phyloP scores from a whole-genome alignment of 805 yeast species.

The Myxozyma kluyveri region DNA sequence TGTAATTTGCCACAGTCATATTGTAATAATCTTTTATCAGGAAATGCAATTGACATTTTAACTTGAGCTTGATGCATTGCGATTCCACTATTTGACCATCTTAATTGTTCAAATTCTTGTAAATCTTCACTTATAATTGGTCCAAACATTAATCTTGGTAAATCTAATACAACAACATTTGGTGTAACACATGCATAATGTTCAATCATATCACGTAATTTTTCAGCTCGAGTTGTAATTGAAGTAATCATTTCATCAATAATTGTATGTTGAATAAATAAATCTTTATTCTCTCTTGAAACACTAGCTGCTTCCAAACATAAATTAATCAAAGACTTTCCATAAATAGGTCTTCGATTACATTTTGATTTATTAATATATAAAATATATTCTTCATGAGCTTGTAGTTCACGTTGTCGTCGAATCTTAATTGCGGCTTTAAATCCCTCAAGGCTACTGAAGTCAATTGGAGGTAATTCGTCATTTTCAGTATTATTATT shows the following conservation, averaged over 20 bases:
- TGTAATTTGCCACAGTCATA: conserved; percentile 97
- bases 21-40: conserved; percentile 86
- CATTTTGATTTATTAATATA: conserved; percentile 69
- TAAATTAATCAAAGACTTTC: conserved; percentile 36
- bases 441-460: conserved; percentile 46
- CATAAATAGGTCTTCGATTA: conserved; percentile 62
- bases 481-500: conserved; percentile 14
- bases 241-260: conserved; percentile 17
- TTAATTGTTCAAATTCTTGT: conserved; percentile 16
- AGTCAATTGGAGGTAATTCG: conserved; percentile 19
- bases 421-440: conserved; percentile 55
- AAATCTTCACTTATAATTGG: conserved; percentile 35
- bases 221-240: conserved; percentile 37
- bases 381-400: conserved; percentile 52
- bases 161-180: conserved; percentile 70
- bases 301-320: not conserved
- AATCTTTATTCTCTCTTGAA: not conserved
- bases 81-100: conserved; percentile 34
- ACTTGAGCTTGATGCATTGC: conserved; percentile 82
- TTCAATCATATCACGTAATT: conserved; percentile 55
- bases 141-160: conserved; percentile 40
- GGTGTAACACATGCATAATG: conserved; percentile 88
- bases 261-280: conserved; percentile 5
- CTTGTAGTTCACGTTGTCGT: conserved; percentile 53
- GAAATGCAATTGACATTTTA: conserved; percentile 87